phyloP scores from a whole-genome alignment of 345 rosid genomes.

The Ceriops decandra region DNA sequence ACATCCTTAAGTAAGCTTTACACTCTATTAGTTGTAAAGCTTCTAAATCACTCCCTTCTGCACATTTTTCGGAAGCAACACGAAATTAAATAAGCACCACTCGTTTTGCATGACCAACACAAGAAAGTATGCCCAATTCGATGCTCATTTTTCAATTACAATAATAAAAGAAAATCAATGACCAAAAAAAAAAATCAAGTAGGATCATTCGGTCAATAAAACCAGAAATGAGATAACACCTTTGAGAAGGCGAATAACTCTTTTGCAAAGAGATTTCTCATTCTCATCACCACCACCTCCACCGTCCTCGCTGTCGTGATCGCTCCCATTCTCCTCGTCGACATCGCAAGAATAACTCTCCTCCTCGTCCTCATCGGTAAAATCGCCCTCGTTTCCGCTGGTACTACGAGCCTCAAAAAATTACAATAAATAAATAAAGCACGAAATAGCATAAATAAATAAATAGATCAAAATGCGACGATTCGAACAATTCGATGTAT shows the following conservation, averaged over 20 bases:
- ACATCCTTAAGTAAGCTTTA: constrained; percentile 47
- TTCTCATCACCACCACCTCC: constrained; percentile 19
- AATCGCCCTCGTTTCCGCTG: constrained; percentile 24
- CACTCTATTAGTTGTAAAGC: constrained; percentile 37
- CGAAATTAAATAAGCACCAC: constrained; percentile 3
- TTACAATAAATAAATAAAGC: not conserved
- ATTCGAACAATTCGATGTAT: not conserved
- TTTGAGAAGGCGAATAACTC: constrained; percentile 40
- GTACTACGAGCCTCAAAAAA: too few relatives aligned
- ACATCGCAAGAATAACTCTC: not conserved
- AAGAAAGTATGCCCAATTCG: too few relatives aligned
- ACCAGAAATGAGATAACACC: constrained; percentile 21
- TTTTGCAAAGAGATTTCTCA: constrained; percentile 35
- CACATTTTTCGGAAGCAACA: constrained; percentile 4
- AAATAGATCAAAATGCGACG: not conserved
- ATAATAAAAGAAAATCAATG: too few relatives aligned
- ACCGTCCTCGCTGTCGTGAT: constrained; percentile 25
- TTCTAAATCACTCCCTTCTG: constrained; percentile 40
- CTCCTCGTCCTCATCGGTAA: constrained; percentile 2
- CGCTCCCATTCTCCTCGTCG: constrained; percentile 12
- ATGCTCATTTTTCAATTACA: too few relatives aligned
- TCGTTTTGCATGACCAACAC: too few relatives aligned
- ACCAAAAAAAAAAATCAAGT: too few relatives aligned
- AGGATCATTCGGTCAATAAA: not conserved
- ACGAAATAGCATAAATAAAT: not conserved